phyloP scores from a whole-genome alignment of 768 basidiomycete genomes.

The Pleurotus eryngii region DNA sequence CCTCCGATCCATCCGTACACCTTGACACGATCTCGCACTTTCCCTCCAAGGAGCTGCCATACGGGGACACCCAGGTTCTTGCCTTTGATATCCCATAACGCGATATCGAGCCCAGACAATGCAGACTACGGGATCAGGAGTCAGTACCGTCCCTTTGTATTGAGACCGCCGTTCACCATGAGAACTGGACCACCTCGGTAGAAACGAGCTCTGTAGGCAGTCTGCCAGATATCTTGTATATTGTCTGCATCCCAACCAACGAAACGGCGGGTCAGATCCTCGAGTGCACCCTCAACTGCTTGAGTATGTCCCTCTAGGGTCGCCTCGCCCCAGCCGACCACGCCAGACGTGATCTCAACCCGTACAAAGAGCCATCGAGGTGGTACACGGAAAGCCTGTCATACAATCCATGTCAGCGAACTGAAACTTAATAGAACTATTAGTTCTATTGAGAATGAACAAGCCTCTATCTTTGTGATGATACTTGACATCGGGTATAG shows the following conservation, averaged over 20 bases:
- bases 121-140: slow-evolving; percentile 45
- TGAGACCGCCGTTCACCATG: slow-evolving; percentile 48
- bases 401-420: no score
- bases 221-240: slow-evolving; percentile 74
- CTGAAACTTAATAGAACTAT: no score
- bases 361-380: slow-evolving; percentile 73
- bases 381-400: slow-evolving; percentile 60
- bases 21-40: slow-evolving; percentile 55
- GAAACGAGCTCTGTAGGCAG: slow-evolving; percentile 51
- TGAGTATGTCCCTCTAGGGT: slow-evolving; percentile 75
- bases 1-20: slow-evolving; percentile 65
- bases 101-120: slow-evolving; percentile 62
- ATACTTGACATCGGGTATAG: no score
- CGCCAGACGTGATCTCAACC: slow-evolving; percentile 57
- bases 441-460: no score
- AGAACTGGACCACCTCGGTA: slow-evolving; percentile 71
- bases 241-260: slow-evolving; percentile 57
- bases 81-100: slow-evolving; percentile 79
- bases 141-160: no score
- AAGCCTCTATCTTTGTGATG: no score
- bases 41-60: slow-evolving; percentile 68
- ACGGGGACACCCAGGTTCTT: slow-evolving; percentile 65
- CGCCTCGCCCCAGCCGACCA: slow-evolving; percentile 73
- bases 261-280: slow-evolving; percentile 56
- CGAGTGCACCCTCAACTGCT: slow-evolving; percentile 64